Percentiles rank a stretch among this genome's conserved stretches.
Conservation (phyloP, 345 rosid species). For the Eucalyptus regnans region DNA sequence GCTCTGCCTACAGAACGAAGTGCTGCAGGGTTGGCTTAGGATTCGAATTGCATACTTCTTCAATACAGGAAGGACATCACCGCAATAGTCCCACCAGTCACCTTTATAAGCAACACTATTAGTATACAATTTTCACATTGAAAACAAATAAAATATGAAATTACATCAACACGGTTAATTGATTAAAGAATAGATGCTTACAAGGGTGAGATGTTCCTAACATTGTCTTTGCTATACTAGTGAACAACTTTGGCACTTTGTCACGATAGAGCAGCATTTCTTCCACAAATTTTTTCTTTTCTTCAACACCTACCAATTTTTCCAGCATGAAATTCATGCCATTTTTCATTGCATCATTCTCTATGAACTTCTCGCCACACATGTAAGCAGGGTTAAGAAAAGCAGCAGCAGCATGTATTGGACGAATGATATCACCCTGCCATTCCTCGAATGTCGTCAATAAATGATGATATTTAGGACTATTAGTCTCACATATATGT, state of each 20-base stretch:
- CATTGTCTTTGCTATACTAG: not conserved
- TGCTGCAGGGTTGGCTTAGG: slow-evolving; percentile 4
- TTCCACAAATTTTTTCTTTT: fast-evolving
- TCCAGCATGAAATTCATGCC: not conserved
- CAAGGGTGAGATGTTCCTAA: not conserved
- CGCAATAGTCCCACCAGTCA: not conserved
- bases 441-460: too few species aligned
- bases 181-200: not conserved
- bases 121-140: too few species aligned
- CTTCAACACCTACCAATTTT: not conserved
- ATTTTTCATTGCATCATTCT: not conserved
- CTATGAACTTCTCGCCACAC: not conserved
- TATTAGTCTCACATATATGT: not conserved
- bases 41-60: not conserved
- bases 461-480: too few species aligned
- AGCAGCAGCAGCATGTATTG: not conserved
- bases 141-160: too few species aligned
- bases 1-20: not conserved
- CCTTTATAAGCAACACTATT: not conserved
- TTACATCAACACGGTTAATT: too few species aligned
- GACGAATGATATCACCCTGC: not conserved
- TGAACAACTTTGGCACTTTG: not conserved
- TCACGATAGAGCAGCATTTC: not conserved
- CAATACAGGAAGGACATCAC: not conserved
- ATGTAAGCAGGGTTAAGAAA: not conserved